Conservation (phyloP, 1,139 yeast genomes). For the Candida dubliniensis region DNA sequence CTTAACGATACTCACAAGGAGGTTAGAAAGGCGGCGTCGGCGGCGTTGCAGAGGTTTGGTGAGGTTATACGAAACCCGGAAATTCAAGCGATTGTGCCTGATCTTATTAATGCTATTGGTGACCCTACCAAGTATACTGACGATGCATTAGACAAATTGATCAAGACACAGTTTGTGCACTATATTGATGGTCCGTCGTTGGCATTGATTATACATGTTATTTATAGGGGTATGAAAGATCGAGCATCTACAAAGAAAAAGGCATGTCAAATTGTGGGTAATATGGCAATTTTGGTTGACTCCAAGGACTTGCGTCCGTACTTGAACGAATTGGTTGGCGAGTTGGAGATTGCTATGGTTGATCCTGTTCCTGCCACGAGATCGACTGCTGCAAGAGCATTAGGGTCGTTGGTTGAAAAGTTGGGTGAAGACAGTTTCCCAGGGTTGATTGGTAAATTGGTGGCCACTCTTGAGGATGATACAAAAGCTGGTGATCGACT, state of each 20-base stretch:
- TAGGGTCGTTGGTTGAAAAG: conserved; percentile 94
- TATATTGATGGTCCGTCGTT: conserved; percentile 97
- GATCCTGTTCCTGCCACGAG: conserved; percentile 98
- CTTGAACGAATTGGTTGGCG: conserved; percentile 70
- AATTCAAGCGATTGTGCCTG: conserved; percentile 88
- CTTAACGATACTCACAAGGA: conserved; percentile 94
- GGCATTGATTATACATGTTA: conserved; percentile 91
- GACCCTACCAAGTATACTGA: conserved; percentile 93
- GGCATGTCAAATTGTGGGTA: conserved; percentile 97
- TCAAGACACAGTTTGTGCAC: conserved; percentile 91
- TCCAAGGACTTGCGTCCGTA: conserved; percentile 84
- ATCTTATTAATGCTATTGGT: conserved; percentile 86
- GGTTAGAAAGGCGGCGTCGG: conserved; percentile 93
- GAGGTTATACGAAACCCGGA: conserved; percentile 98
- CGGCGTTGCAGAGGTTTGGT: conserved; percentile 85
- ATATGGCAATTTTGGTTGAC: conserved; percentile 95
- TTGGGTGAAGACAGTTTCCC: conserved; percentile 97
- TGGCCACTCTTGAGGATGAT: conserved; percentile 77
- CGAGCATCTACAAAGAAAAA: conserved; percentile 92
- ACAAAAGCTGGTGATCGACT: conserved; percentile 86
- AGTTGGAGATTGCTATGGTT: conserved; percentile 91
- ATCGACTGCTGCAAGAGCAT: conserved; percentile 96
- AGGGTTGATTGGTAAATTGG: conserved; percentile 76
- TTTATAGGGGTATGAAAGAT: conserved; percentile 93
- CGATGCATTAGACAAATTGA: conserved; percentile 79